Conservation (phyloP, 345 rosid species). For the Citrus cavaleriei region DNA sequence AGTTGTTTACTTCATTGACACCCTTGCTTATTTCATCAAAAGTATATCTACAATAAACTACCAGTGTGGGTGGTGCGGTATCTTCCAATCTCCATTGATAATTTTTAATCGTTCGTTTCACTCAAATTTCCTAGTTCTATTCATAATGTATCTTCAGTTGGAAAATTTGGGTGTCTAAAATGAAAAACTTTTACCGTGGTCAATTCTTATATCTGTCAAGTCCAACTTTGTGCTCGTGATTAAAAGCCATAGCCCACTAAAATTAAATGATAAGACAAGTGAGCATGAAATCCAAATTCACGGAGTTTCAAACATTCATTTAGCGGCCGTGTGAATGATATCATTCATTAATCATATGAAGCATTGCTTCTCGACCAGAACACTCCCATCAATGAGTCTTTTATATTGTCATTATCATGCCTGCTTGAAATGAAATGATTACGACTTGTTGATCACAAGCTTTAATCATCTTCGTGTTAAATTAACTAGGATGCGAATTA, state of each 20-base stretch:
- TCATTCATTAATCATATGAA: not conserved
- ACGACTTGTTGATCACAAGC: not conserved
- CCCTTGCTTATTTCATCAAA: no score
- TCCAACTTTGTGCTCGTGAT: slow-evolving; percentile 1
- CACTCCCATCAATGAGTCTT: not conserved
- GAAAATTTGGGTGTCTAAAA: not conserved
- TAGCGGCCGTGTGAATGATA: not conserved
- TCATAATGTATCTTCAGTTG: no score
- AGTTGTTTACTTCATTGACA: not conserved
- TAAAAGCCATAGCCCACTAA: not conserved
- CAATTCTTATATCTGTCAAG: slow-evolving; percentile 15
- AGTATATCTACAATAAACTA: no score
- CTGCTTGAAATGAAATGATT: not conserved
- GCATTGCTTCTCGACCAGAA: not conserved
- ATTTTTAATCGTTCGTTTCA: no score
- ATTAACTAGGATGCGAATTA: not conserved
- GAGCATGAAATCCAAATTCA: not conserved
- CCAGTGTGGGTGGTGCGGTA: no score
- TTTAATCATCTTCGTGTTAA: not conserved
- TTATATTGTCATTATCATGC: not conserved
- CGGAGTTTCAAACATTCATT: not conserved
- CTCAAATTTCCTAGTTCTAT: no score
- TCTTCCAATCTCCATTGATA: no score
- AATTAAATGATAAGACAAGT: not conserved
- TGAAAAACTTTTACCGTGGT: accelerated